Conservation (phyloP, 2,329 filamentous ascomycete genomes). For the Cytospora schulzeri region DNA sequence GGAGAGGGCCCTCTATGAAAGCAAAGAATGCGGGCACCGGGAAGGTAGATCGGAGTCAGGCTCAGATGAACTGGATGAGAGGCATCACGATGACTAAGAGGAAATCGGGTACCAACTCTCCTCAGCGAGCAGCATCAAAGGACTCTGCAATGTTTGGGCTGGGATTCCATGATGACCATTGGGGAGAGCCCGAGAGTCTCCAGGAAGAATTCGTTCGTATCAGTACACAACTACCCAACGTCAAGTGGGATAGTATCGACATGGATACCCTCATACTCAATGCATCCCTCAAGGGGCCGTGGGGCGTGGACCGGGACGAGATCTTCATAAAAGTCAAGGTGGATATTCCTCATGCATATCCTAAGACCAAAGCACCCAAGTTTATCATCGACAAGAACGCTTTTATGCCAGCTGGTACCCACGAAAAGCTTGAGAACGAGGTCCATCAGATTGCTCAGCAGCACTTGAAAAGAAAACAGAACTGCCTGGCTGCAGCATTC, state of each 20-base stretch:
- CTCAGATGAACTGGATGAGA: slow-evolving; percentile 70
- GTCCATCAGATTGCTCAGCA: slow-evolving; percentile 58
- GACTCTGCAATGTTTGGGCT: slow-evolving; percentile 55
- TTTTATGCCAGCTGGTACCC: slow-evolving; percentile 60
- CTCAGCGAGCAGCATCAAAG: slow-evolving; percentile 54
- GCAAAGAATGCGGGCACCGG: slow-evolving; percentile 49
- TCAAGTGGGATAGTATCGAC: slow-evolving; percentile 65
- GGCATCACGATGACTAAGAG: slow-evolving; percentile 65
- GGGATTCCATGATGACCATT: slow-evolving; percentile 56
- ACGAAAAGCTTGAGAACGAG: slow-evolving; percentile 56
- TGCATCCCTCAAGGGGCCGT: slow-evolving; percentile 66
- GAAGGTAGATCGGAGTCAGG: slow-evolving; percentile 49
- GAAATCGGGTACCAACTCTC: slow-evolving; percentile 47
- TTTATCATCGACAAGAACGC: slow-evolving; percentile 64
- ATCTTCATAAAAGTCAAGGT: slow-evolving; percentile 66
- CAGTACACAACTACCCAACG: slow-evolving; percentile 62
- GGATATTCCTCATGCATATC: slow-evolving; percentile 61
- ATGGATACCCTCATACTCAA: slow-evolving; percentile 61
- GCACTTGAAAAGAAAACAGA: slow-evolving; percentile 59
- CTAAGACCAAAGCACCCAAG: slow-evolving; percentile 57
- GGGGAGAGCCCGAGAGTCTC: slow-evolving; percentile 63
- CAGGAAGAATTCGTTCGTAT: slow-evolving; percentile 68
- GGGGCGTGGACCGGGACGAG: slow-evolving; percentile 57
- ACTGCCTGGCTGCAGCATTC: slow-evolving; percentile 63
- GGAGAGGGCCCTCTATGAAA: slow-evolving; percentile 63